These are phyloP conservation scores for Neurospora discreta DNA, from an alignment of 495 filamentous ascomycete species.

Conservation along the genomic window DNA sequence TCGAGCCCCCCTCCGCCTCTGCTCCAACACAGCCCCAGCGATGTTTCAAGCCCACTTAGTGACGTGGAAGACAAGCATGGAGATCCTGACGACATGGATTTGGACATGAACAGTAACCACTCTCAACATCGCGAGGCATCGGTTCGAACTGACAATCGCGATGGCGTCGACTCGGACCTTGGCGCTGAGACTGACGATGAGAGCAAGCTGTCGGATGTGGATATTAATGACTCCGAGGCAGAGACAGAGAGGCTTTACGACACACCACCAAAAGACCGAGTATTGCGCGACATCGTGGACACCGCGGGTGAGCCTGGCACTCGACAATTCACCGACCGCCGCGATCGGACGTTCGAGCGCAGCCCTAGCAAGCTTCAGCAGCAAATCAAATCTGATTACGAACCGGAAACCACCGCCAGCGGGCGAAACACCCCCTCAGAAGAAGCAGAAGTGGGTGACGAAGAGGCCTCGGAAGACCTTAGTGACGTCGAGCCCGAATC, in stretches of 20 bases:
- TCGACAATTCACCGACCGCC: constrained; percentile 24
- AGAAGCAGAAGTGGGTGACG: constrained; percentile 30
- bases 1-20: constrained; percentile 34
- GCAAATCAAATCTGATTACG: constrained; percentile 25
- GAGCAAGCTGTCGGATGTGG: constrained; percentile 41
- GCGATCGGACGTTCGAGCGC: constrained; percentile 36
- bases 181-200: constrained; percentile 19
- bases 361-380: constrained; percentile 59
- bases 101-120: constrained; percentile 22
- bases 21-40: constrained; percentile 26
- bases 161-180: constrained; percentile 26
- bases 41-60: constrained; percentile 63
- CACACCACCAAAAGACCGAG: constrained; percentile 67
- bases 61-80: constrained; percentile 70
- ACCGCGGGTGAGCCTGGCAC: constrained; percentile 25
- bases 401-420: constrained; percentile 24
- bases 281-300: constrained; percentile 50
- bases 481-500: constrained; percentile 25
- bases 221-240: constrained; percentile 86
- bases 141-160: constrained; percentile 1
- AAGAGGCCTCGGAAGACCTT: constrained; percentile 22
- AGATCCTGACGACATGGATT: constrained; percentile 34
- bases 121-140: background rate
- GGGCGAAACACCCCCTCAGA: constrained; percentile 33
- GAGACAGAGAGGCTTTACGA: constrained; percentile 92